Percentiles rank a stretch among this genome's conserved stretches.
Evolutionary conservation across 2,329 filamentous ascomycete species (phyloP).

Genomic region (Chalaropsis ovoidea): DNA sequence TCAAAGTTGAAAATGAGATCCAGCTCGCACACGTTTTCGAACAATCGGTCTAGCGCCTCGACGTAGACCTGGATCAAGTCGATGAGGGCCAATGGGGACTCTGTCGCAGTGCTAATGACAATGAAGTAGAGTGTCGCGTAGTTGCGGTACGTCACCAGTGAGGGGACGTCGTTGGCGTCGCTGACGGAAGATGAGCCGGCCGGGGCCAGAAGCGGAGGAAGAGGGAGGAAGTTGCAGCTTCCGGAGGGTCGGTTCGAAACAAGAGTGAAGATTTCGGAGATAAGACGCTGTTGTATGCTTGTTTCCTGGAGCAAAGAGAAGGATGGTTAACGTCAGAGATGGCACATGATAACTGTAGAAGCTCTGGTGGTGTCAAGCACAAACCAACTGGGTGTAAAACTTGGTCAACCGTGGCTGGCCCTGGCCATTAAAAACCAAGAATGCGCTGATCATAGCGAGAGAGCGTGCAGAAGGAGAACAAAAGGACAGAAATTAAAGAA

Average conservation of each 20-base stretch:
- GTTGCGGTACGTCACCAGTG: slow-evolving; percentile 93
- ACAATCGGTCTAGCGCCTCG: slow-evolving; percentile 84
- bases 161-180: slow-evolving; percentile 73
- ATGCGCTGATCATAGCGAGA: slow-evolving; percentile 83
- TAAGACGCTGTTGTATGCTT: slow-evolving; percentile 89
- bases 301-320: slow-evolving; percentile 59
- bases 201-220: slow-evolving; percentile 54
- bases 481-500: not conserved
- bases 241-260: slow-evolving; percentile 85
- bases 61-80: slow-evolving; percentile 98
- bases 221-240: slow-evolving; percentile 92
- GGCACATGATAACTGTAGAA: not conserved
- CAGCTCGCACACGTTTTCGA: slow-evolving; percentile 97
- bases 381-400: slow-evolving; percentile 93
- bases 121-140: slow-evolving; percentile 99
- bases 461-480: not conserved
- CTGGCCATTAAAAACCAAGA: slow-evolving; percentile 96
- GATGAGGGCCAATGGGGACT: slow-evolving; percentile 87
- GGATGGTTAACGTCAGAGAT: not conserved
- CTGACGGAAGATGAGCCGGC: slow-evolving; percentile 54
- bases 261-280: slow-evolving; percentile 93
- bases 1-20: slow-evolving; percentile 99
- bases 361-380: slow-evolving; percentile 25
- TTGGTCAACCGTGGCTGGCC: slow-evolving; percentile 94
- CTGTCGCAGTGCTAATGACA: slow-evolving; percentile 89